These are phyloP conservation scores for Dipodascopsis tothii DNA, from an alignment of 805 yeast genomes.

Conservation along the genomic window DNA sequence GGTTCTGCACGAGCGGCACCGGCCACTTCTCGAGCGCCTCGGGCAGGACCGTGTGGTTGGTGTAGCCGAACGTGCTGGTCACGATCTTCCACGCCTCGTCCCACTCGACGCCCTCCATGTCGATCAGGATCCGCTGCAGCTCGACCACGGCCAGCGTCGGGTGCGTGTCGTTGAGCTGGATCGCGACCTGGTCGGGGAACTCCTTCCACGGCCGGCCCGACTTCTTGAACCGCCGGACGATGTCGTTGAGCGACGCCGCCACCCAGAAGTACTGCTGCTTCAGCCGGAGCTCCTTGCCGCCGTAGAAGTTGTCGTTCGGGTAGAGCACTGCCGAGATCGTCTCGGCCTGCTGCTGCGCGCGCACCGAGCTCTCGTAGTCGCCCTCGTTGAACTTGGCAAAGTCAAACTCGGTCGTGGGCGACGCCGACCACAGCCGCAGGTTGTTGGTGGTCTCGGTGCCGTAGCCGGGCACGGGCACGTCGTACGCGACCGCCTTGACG, in stretches of 20 bases:
- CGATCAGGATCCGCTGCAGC: conserved; percentile 77
- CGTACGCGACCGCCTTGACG: conserved; percentile 82
- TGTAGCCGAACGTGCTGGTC: conserved; percentile 74
- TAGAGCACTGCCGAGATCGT: conserved; percentile 86
- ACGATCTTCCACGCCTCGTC: conserved; percentile 80
- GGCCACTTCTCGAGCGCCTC: conserved; percentile 98
- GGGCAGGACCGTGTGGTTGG: conserved; percentile 90
- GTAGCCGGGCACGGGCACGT: conserved; percentile 89
- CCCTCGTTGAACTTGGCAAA: conserved; percentile 86
- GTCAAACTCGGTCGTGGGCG: conserved; percentile 86
- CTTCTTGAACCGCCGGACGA: conserved; percentile 82
- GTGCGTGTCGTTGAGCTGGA: conserved; percentile 90
- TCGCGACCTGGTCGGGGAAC: conserved; percentile 79
- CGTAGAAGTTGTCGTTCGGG: conserved; percentile 88
- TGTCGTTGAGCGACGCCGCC: conserved; percentile 85
- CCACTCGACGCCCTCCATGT: conserved; percentile 76
- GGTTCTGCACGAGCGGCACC: conserved; percentile 62
- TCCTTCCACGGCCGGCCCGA: conserved; percentile 67
- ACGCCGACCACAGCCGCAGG: conserved; percentile 81
- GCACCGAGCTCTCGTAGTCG: conserved; percentile 78
- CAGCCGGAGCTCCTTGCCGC: conserved; percentile 84
- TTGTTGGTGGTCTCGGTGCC: conserved; percentile 71
- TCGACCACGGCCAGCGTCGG: conserved; percentile 89
- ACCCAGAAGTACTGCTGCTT: conserved; percentile 98
- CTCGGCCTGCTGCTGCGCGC: conserved; percentile 80